phyloP scores from a whole-genome alignment of 345 rosid species.

The Camelina sativa region DNA sequence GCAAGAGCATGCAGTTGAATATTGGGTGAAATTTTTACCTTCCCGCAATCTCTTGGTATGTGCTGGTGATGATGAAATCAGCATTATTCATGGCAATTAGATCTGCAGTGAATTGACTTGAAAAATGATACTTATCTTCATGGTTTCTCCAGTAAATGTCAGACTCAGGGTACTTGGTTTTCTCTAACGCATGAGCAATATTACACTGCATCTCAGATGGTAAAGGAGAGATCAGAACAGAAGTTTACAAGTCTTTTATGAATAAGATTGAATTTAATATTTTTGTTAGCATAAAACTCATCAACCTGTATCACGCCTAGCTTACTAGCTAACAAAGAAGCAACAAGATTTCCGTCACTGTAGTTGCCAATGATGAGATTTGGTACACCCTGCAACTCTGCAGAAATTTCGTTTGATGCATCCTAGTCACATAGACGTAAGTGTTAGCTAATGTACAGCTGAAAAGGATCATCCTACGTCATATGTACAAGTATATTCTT shows the following conservation, averaged over 20 bases:
- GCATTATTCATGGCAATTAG: slow-evolving; percentile 64
- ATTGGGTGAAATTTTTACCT: slow-evolving; percentile 39
- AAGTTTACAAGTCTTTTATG: slow-evolving; percentile 7
- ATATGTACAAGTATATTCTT: slow-evolving; percentile 4
- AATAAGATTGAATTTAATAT: neutral
- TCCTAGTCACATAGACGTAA: slow-evolving; percentile 46
- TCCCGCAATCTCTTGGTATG: slow-evolving; percentile 62
- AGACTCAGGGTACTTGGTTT: slow-evolving; percentile 65
- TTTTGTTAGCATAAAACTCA: neutral
- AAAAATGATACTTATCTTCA: slow-evolving; percentile 60
- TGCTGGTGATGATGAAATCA: slow-evolving; percentile 63
- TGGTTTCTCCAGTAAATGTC: slow-evolving; percentile 60
- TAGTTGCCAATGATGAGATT: slow-evolving; percentile 64
- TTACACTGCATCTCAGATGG: slow-evolving; percentile 48
- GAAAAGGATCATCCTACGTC: neutral
- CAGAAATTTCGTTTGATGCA: slow-evolving; percentile 57
- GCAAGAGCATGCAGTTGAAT: slow-evolving; percentile 10
- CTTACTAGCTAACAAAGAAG: slow-evolving; percentile 55
- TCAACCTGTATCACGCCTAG: slow-evolving; percentile 57
- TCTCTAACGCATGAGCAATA: slow-evolving; percentile 66
- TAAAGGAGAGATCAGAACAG: slow-evolving; percentile 21
- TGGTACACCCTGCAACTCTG: slow-evolving; percentile 60
- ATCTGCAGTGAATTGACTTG: slow-evolving; percentile 63
- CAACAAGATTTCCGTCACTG: slow-evolving; percentile 65
- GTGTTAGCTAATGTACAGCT: slow-evolving; percentile 15